Evolutionary conservation across 164 flowering plant genomes (phyloP).

Genomic region (Umbellularia californica): DNA sequence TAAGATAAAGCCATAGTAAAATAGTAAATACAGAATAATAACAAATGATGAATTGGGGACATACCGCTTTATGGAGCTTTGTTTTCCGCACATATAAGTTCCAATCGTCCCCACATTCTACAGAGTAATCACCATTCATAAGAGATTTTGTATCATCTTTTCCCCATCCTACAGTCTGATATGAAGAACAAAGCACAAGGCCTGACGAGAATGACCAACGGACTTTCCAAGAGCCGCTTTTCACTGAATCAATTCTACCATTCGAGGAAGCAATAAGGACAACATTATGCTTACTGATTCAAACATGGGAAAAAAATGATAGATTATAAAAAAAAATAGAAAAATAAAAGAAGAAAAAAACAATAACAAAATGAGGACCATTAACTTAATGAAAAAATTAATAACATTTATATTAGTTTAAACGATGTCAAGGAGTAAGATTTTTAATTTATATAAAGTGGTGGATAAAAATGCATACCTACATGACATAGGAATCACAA

Average conservation of each 20-base stretch:
- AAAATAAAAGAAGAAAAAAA: no score
- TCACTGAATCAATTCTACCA: conserved; percentile 46
- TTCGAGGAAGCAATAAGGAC: conserved; percentile 39
- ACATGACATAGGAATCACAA: no score
- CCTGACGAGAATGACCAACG: conserved; percentile 57
- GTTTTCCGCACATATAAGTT: conserved; percentile 31
- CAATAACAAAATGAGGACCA: no score
- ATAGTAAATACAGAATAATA: background rate
- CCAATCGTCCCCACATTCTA: conserved; percentile 55
- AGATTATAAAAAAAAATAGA: background rate
- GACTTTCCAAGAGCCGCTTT: conserved; percentile 24
- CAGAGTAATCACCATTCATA: conserved; percentile 13
- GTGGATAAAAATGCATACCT: no score
- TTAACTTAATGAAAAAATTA: no score
- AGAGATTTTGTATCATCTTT: conserved; percentile 11
- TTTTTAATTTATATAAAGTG: no score
- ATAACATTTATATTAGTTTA: no score
- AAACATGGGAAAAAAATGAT: background rate
- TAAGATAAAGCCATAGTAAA: background rate
- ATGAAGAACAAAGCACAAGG: conserved; percentile 46
- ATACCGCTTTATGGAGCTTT: conserved; percentile 37
- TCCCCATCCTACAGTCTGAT: conserved; percentile 33
- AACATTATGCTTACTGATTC: conserved; percentile 26
- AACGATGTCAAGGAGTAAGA: no score
- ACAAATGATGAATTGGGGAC: background rate